phyloP scores from a whole-genome alignment of 352 stramenopile genomes.

The Globisporangium megalacanthum region DNA sequence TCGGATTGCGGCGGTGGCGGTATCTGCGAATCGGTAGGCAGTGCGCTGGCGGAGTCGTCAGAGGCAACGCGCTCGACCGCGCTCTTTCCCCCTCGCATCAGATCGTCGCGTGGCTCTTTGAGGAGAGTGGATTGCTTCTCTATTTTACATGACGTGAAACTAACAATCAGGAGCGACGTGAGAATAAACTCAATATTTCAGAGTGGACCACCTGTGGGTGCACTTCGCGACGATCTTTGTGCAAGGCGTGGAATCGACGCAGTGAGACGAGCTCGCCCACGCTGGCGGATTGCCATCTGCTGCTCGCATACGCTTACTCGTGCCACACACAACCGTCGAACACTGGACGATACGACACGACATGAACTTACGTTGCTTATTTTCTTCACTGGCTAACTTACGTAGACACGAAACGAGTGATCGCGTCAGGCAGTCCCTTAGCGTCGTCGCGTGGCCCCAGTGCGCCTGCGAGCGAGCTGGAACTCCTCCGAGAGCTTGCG shows the following conservation, averaged over 20 bases:
- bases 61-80: not conserved
- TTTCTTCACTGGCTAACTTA: not conserved
- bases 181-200: not conserved
- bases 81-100: not conserved
- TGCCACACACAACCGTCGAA: not conserved
- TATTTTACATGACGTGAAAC: no score
- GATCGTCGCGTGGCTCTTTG: not conserved
- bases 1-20: not conserved
- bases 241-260: no score
- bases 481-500: constrained; percentile 63
- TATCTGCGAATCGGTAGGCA: not conserved
- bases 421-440: not conserved
- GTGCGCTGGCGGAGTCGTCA: not conserved
- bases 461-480: constrained; percentile 17
- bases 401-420: not conserved
- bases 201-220: no score
- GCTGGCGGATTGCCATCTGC: not conserved
- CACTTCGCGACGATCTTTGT: no score
- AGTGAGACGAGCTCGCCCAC: no score
- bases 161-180: not conserved
- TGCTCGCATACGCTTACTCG: not conserved
- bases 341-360: not conserved
- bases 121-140: no score
- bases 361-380: no score
- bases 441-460: constrained; percentile 8